Evolutionary conservation across 805 yeast genomes (phyloP).

Genomic region (Candida michaelii): DNA sequence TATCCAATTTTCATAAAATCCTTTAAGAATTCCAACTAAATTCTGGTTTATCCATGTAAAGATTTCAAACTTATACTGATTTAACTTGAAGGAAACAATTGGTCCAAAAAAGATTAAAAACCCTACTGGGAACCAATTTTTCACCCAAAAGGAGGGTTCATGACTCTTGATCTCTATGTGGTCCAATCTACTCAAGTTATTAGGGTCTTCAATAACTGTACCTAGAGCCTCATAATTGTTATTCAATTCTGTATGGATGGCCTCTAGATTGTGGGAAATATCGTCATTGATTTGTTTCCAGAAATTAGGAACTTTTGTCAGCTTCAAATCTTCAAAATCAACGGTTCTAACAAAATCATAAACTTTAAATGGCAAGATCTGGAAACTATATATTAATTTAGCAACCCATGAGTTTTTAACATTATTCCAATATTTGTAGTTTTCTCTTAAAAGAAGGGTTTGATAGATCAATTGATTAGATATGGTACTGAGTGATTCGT

Average conservation of each 20-base stretch:
- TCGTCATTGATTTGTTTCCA: conserved; percentile 24
- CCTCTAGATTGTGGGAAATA: conserved; percentile 21
- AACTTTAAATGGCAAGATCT: conserved; percentile 31
- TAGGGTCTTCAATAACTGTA: conserved; percentile 12
- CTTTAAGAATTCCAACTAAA: conserved; percentile 59
- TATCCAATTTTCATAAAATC: conserved; percentile 83
- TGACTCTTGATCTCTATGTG: not conserved
- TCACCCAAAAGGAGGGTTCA: conserved; percentile 16
- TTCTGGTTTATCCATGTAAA: conserved; percentile 56
- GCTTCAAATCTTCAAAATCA: not conserved
- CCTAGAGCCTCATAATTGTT: conserved; percentile 15
- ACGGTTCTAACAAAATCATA: conserved; percentile 12
- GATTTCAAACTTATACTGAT: conserved; percentile 55
- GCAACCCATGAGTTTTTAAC: conserved; percentile 23
- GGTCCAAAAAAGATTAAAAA: conserved; percentile 54
- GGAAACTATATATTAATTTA: conserved; percentile 34
- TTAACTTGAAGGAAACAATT: conserved; percentile 36
- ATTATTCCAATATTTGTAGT: conserved; percentile 36
- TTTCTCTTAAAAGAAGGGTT: conserved; percentile 31
- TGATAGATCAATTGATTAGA: conserved; percentile 35
- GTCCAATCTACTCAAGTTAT: conserved; percentile 4
- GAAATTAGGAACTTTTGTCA: conserved; percentile 7
- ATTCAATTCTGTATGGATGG: conserved; percentile 23
- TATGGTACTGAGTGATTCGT: conserved; percentile 13
- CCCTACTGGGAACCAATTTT: conserved; percentile 68